Conservation (phyloP, 163 green algal genomes). For the Chlorella variabilis region DNA sequence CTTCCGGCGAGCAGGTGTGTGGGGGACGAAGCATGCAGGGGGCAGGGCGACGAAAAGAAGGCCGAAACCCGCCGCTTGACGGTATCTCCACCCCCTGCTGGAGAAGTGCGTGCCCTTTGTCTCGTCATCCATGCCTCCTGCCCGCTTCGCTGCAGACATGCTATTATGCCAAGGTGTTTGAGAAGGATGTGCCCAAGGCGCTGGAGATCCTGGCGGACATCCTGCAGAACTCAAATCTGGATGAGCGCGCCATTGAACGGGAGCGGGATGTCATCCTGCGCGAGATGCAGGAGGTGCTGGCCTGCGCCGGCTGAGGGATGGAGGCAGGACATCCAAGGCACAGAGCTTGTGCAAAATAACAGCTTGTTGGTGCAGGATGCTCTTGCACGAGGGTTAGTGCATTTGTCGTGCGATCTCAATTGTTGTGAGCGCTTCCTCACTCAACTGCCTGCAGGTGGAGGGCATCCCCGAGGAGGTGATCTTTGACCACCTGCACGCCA, state of each 20-base stretch:
- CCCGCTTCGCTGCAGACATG: slow-evolving; percentile 4
- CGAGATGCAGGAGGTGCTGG: slow-evolving; percentile 89
- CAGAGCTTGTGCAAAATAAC: too few species aligned
- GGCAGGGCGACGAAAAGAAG: too few species aligned
- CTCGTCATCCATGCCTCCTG: too few species aligned
- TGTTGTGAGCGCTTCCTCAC: too few species aligned
- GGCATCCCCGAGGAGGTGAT: slow-evolving; percentile 93
- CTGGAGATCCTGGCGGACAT: slow-evolving; percentile 98
- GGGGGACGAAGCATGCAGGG: not conserved
- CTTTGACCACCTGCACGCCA: slow-evolving; percentile 99
- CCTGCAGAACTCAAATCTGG: slow-evolving; percentile 93
- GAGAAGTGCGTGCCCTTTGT: not conserved
- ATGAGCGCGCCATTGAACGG: slow-evolving; percentile 87
- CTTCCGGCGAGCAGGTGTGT: slow-evolving; percentile 92
- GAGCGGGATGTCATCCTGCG: slow-evolving; percentile 97
- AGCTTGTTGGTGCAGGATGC: too few species aligned
- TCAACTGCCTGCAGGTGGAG: slow-evolving; percentile 70
- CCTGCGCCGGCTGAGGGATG: not conserved
- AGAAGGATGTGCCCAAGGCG: slow-evolving; percentile 88
- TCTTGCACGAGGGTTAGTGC: too few species aligned
- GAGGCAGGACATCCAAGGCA: too few species aligned
- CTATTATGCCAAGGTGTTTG: slow-evolving; percentile 94
- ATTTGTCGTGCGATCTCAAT: too few species aligned
- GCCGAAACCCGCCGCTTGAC: too few species aligned
- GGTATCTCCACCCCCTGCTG: too few species aligned